Percentiles rank a stretch among this genome's conserved stretches.
phyloP scores from a whole-genome alignment of 192 early-diverging fungal genomes.

The Linnemannia elongata region DNA sequence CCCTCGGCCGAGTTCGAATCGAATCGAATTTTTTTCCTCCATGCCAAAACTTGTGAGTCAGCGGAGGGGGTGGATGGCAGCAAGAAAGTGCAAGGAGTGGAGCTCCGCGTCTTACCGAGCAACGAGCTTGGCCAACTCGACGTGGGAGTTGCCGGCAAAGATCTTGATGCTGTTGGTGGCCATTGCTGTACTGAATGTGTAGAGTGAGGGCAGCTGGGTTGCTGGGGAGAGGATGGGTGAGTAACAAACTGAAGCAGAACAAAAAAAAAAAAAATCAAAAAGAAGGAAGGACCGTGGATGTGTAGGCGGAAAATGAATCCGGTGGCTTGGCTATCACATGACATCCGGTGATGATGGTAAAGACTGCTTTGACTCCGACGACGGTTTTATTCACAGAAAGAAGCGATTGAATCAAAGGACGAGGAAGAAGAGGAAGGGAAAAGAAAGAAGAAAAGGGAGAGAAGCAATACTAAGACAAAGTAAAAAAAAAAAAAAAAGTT shows the following conservation, averaged over 20 bases:
- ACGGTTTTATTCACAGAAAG: too few species aligned
- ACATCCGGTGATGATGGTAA: not conserved
- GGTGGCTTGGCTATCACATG: slow-evolving; percentile 38
- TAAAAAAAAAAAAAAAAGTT: not conserved
- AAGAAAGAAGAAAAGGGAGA: too few species aligned
- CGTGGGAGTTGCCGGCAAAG: slow-evolving; percentile 96
- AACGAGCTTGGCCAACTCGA: slow-evolving; percentile 90
- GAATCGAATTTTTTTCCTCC: slow-evolving; percentile 3
- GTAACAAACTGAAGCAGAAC: slow-evolving; percentile 26
- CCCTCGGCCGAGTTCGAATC: slow-evolving; percentile 8
- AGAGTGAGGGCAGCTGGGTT: slow-evolving; percentile 21
- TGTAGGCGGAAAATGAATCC: not conserved
- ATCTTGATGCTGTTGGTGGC: slow-evolving; percentile 96
- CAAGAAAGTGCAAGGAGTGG: not conserved
- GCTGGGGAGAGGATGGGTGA: slow-evolving; percentile 23
- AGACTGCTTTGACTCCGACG: not conserved
- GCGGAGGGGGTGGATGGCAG: not conserved
- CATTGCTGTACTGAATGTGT: slow-evolving; percentile 60
- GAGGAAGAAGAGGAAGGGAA: not conserved
- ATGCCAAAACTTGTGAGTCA: not conserved
- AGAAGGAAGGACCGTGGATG: not conserved
- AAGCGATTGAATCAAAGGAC: not conserved
- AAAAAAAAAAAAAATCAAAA: slow-evolving; percentile 9
- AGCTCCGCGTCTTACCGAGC: slow-evolving; percentile 77
- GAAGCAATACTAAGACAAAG: not conserved